phyloP scores from a whole-genome alignment of 2,329 filamentous ascomycete species.

The Sphaerulina musiva region DNA sequence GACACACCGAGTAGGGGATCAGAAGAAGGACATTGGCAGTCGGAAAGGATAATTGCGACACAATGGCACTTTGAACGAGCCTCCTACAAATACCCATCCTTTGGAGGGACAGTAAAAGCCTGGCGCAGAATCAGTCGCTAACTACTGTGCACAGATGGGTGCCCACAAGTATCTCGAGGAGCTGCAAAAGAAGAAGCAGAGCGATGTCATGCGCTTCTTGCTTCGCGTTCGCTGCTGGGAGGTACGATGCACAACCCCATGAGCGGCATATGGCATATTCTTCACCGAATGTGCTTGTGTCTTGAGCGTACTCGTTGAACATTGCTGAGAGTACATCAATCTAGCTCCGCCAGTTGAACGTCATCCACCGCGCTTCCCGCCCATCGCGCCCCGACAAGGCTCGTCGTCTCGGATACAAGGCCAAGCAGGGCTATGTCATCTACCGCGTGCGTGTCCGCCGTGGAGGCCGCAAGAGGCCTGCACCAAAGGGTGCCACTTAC shows the following conservation, averaged over 20 bases:
- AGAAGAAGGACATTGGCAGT: slow-evolving; percentile 6
- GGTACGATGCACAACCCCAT: slow-evolving; percentile 50
- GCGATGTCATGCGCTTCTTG: slow-evolving; percentile 99
- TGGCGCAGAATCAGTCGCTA: slow-evolving; percentile 14
- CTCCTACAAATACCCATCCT: slow-evolving; percentile 1
- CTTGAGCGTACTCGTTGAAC: slow-evolving; percentile 91
- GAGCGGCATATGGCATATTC: slow-evolving; percentile 31
- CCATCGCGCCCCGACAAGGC: slow-evolving; percentile 99
- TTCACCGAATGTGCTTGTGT: slow-evolving; percentile 27
- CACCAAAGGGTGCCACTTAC: slow-evolving; percentile 96
- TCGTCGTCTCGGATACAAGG: slow-evolving; percentile 99
- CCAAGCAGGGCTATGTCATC: slow-evolving; percentile 99
- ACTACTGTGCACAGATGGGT: slow-evolving; percentile 65
- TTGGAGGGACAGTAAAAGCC: background rate
- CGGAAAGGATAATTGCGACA: background rate
- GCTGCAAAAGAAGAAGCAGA: slow-evolving; percentile 99
- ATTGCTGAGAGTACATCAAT: slow-evolving; percentile 99
- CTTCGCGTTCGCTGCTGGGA: slow-evolving; percentile 99
- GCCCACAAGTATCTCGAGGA: slow-evolving; percentile 99
- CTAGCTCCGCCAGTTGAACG: slow-evolving; percentile 98
- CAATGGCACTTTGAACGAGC: slow-evolving; percentile 1
- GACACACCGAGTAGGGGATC: slow-evolving; percentile 9
- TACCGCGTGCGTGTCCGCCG: slow-evolving; percentile 98
- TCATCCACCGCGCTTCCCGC: slow-evolving; percentile 97
- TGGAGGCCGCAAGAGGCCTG: slow-evolving; percentile 97